These are phyloP conservation scores for Helicosporidium sp. DNA, from an alignment of 139 green algal genomes.

Conservation along the genomic window DNA sequence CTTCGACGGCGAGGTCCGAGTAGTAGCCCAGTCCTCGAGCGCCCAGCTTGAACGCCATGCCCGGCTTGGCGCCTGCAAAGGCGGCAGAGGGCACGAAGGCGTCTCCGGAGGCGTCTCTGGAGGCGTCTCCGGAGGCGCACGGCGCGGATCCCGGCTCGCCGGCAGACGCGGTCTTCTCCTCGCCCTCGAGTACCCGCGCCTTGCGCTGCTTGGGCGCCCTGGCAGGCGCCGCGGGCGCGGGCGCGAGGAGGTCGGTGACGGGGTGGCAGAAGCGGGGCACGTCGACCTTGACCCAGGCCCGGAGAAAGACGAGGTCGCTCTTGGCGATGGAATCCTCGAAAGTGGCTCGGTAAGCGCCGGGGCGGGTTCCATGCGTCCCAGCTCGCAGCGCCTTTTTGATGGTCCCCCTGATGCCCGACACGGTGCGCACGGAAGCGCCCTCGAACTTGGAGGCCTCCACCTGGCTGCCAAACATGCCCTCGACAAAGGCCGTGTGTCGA, in stretches of 20 bases:
- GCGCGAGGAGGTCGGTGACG: conserved; percentile 69
- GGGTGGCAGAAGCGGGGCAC: conserved; percentile 82
- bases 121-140: no score
- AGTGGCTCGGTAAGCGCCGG: conserved; percentile 53
- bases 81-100: conserved; percentile 22
- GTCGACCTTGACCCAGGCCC: conserved; percentile 76
- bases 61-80: conserved; percentile 35
- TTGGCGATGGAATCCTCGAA: conserved; percentile 95
- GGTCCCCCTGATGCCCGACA: conserved; percentile 79
- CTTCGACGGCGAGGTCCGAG: conserved; percentile 21
- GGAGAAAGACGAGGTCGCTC: conserved; percentile 75
- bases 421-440: conserved; percentile 71
- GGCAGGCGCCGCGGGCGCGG: neutral
- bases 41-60: conserved; percentile 52
- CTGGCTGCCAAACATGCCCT: conserved; percentile 78
- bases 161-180: neutral
- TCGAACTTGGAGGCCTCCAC: conserved; percentile 71
- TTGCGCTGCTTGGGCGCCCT: conserved; percentile 16
- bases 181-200: neutral
- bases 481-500: conserved; percentile 81
- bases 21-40: conserved; percentile 62
- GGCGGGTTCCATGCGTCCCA: conserved; percentile 26
- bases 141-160: no score
- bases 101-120: neutral
- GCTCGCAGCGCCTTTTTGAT: conserved; percentile 72